Evolutionary conservation across 225 moss, liverwort and hornwort species (phyloP), one percentile per base, ranked within the genome.

Genomic region (Asterella californica): DNA sequence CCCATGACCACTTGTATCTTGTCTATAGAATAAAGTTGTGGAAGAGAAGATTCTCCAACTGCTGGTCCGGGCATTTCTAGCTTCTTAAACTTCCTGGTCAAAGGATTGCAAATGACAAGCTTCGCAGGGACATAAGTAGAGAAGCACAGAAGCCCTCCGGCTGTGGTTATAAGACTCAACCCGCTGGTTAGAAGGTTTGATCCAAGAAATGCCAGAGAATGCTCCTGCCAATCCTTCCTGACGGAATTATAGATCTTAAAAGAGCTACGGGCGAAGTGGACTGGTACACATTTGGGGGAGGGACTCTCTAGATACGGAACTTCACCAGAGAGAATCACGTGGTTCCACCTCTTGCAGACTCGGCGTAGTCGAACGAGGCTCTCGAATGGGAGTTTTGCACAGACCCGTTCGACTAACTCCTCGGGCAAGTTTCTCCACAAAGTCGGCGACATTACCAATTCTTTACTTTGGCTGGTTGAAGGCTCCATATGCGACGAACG

Each of bases 271-370:
- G 62, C 78, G 64, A 80, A 86, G 69, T 86, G 83, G 10, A 83
- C 78, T 2, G 86, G 86, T 15, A 86, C 78, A 62, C 86, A 83
- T 70, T 86, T 86, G 5, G 81, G 33, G 6, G 79, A 52, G 17
- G 68, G 54, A 53, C 70, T 79, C 36, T 79, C 52, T 55, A 69
- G 25, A 38, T 79, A 79, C 10, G 79, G 68, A 53, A 81, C 27
- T 63, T 86, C 74, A 21, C 78, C 74, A 9, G 83, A 83, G 53
- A 69, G 78, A 46, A 86, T 79, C 48, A 83, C 55, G 32, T 42
- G 38, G 55, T 83, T 86, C 86, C 86, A 86, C 68, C 79, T 78
- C 80, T 80, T 86, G 83, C 86, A 80, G 38, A 86, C 80, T n/a
- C 77, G 68, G 32, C 86, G 86, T 9, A 86, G 61, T 36, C 78